These are phyloP conservation scores for Thraustochytrium sp. DNA, from an alignment of 352 stramenopile genomes.

Conservation along the genomic window DNA sequence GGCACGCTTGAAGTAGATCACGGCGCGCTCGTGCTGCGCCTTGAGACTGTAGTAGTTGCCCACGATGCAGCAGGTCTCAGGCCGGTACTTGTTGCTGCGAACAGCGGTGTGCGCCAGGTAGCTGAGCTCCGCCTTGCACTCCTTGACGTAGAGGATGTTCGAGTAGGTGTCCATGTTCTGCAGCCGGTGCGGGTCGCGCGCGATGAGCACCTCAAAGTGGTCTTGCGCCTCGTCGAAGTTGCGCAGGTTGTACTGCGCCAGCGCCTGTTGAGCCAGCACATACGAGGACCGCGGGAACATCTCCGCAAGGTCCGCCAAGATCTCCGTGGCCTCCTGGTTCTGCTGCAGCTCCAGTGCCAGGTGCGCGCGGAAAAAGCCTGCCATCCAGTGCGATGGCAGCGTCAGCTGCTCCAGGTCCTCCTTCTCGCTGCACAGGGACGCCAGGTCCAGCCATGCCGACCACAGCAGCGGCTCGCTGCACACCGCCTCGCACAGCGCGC, in stretches of 20 bases:
- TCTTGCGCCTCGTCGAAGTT: constrained; percentile 64
- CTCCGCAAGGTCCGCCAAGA: constrained; percentile 44
- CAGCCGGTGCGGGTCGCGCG: constrained; percentile 61
- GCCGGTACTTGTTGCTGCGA: constrained; percentile 75
- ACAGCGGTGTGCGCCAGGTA: constrained; percentile 52
- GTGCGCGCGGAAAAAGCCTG: constrained; percentile 43
- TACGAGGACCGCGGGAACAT: constrained; percentile 52
- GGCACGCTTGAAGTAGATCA: constrained; percentile 92
- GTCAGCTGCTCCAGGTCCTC: constrained; percentile 27
- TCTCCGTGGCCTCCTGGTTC: constrained; percentile 49
- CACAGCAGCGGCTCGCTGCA: constrained; percentile 66
- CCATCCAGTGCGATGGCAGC: constrained; percentile 37
- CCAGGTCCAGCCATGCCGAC: constrained; percentile 93
- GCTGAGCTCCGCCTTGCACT: constrained; percentile 61
- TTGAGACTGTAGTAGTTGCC: constrained; percentile 81
- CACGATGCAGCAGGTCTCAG: constrained; percentile 97
- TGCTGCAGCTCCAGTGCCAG: constrained; percentile 53
- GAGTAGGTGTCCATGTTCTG: constrained; percentile 73
- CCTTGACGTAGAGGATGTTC: constrained; percentile 75
- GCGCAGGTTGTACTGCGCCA: constrained; percentile 65
- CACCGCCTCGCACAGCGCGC: not conserved
- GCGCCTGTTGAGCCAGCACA: constrained; percentile 50
- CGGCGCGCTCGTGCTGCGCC: constrained; percentile 87
- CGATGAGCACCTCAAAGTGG: constrained; percentile 60
- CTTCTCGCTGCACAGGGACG: constrained; percentile 43